Base-by-base conservation (phyloP, 768 basidiomycete species). In the Infundibulicybe gibba region DNA sequence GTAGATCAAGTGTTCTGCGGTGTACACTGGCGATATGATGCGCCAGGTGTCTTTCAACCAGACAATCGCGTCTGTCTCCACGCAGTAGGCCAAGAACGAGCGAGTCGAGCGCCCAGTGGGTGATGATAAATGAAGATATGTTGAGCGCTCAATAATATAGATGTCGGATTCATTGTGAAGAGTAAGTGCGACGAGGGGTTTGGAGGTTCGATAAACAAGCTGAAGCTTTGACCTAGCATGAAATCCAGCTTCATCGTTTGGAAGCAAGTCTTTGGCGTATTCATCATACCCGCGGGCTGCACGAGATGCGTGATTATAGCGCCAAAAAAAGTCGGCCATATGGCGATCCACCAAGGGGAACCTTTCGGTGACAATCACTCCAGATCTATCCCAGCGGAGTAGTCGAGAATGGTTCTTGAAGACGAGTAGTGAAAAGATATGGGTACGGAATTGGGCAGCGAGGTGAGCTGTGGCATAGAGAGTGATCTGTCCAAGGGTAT, bases 401-500 rank as follows among this genome's bases (percentile, higher is more conserved):
- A 55, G 40, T 5, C 32, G 32, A 15, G 51, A 42, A 42, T 33
- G 20, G 11, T 17, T 15, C 10, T 12, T 19, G 15, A 56, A 14
- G 11, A 54, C 33, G n/a, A 58, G 50, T 34, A 58, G 20, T 1
- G 41, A 54, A 31, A 51, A 52, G 10, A 40, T 21, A 20, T 58
- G 56, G 19, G 49, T 38, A 30, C 43, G 41, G 37, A 50, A 58
- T 49, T 58, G 56, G n/a, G 47, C 32, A 2, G 45, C 43, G 6
- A 51, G 43, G 4, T 58, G 56, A 30, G 56, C 50, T 25, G 56
- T 43, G 3, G 53, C 49, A 30, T 54, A 58, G 14, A 41, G 16
- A 0, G 52, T 54, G 19, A 58, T 54, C 41, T 57, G 49, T 1
- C 56, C 49, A 19, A 56, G 35, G 11, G 52, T 51, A 21, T 55